phyloP scores from a whole-genome alignment of 805 yeast genomes.

The Saccharomycopsis babjevae region DNA sequence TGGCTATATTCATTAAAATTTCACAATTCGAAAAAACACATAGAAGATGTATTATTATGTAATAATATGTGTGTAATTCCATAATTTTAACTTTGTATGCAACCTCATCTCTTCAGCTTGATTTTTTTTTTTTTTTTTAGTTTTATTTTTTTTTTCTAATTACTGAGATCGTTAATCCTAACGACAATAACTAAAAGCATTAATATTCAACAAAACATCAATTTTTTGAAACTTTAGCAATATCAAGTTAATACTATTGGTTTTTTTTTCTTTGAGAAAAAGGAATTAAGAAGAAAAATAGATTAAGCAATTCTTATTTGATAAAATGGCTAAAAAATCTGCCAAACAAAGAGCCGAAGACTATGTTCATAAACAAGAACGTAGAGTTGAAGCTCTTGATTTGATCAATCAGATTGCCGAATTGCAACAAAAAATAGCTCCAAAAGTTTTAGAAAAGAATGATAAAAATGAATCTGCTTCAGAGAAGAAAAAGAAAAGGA shows the following conservation, averaged over 20 bases:
- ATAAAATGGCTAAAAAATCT: neutral
- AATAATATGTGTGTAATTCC: neutral
- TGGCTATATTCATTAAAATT: neutral
- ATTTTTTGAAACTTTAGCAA: neutral
- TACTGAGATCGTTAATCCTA: neutral
- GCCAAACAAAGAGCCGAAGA: constrained; percentile 15
- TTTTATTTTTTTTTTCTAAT: neutral
- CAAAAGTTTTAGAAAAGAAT: neutral
- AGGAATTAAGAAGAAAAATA: neutral
- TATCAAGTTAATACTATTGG: neutral
- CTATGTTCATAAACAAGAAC: constrained; percentile 14
- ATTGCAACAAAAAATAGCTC: constrained; percentile 3
- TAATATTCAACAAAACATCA: neutral
- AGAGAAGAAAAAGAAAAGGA: constrained; percentile 47
- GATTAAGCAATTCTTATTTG: neutral
- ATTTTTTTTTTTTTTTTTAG: neutral
- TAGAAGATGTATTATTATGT: neutral
- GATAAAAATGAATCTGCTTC: neutral
- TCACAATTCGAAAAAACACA: neutral
- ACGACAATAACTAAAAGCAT: neutral
- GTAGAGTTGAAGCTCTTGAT: constrained; percentile 31
- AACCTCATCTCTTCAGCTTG: neutral
- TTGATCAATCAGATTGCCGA: constrained; percentile 19
- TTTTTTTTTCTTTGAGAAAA: neutral
- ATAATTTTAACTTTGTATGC: neutral